phyloP scores from a whole-genome alignment of 352 stramenopile genomes.

The Phytopythium montanum region DNA sequence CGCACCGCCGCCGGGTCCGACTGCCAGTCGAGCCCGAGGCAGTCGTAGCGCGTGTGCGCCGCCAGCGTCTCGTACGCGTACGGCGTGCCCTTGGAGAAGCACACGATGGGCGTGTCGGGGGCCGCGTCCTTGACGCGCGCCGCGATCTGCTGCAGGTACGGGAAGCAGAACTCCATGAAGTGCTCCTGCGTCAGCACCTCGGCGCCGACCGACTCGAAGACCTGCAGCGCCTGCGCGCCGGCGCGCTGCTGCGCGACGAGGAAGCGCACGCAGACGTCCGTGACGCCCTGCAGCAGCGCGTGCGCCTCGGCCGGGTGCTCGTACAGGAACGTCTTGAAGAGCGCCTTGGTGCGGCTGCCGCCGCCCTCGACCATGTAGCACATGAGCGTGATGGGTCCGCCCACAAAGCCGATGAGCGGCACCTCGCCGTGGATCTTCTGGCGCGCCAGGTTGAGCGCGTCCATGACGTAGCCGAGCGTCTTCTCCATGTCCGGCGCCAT shows the following conservation, averaged over 20 bases:
- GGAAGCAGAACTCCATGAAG: constrained; percentile 95
- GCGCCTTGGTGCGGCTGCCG: constrained; percentile 92
- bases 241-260: constrained; percentile 92
- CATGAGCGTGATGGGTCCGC: constrained; percentile 95
- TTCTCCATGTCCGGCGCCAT: constrained; percentile 89
- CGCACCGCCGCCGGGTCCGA: constrained; percentile 90
- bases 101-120: constrained; percentile 68
- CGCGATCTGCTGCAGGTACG: constrained; percentile 84
- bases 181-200: constrained; percentile 92
- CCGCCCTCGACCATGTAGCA: constrained; percentile 99
- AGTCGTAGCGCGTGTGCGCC: constrained; percentile 90
- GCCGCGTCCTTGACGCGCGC: constrained; percentile 69
- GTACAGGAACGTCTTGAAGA: constrained; percentile 95
- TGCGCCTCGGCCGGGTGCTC: constrained; percentile 90
- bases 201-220: constrained; percentile 97
- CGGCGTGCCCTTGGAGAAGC: constrained; percentile 84
- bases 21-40: constrained; percentile 92
- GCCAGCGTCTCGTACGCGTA: constrained; percentile 74
- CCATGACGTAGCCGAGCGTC: constrained; percentile 94
- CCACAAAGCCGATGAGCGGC: constrained; percentile 98
- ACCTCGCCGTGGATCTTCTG: constrained; percentile 89
- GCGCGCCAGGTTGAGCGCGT: constrained; percentile 93
- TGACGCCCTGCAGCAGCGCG: constrained; percentile 92
- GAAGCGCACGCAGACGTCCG: constrained; percentile 95
- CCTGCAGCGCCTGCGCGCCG: constrained; percentile 93